Evolutionary conservation across 805 yeast genomes (phyloP).

Genomic region (Lipomyces sp.): DNA sequence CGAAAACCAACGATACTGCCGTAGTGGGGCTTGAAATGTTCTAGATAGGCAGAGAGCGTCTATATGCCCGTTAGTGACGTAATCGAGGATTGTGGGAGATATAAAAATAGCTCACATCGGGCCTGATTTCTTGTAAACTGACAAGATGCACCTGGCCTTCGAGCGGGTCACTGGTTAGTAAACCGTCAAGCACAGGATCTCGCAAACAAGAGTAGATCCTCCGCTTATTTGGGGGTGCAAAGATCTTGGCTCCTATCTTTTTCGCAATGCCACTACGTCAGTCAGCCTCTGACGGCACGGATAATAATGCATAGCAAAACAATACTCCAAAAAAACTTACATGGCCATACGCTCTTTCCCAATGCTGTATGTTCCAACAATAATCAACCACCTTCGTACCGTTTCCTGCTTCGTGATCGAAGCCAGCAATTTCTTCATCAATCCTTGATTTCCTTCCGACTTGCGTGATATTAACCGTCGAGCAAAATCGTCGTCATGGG

Average conservation of each 20-base stretch:
- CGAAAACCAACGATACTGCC: conserved; percentile 59
- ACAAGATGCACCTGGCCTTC: conserved; percentile 71
- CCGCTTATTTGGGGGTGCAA: conserved; percentile 55
- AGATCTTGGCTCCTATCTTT: conserved; percentile 44
- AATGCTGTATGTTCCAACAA: conserved; percentile 87
- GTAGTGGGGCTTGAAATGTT: conserved; percentile 54
- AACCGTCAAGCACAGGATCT: conserved; percentile 48
- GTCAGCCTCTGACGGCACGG: background rate
- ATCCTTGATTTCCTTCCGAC: background rate
- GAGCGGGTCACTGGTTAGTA: conserved; percentile 54
- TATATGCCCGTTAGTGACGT: background rate
- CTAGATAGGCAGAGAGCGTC: conserved; percentile 55
- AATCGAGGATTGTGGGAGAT: background rate
- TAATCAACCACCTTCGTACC: conserved; percentile 53
- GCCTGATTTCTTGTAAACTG: conserved; percentile 61
- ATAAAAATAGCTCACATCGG: conserved; percentile 31
- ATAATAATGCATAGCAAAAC: background rate
- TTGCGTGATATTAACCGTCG: background rate
- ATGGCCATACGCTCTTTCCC: conserved; percentile 90
- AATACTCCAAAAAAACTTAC: conserved; percentile 38
- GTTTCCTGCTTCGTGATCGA: conserved; percentile 15
- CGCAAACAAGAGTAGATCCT: conserved; percentile 54
- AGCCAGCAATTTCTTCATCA: conserved; percentile 10
- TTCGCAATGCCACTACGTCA: conserved; percentile 44
- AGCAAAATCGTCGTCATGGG: conserved; percentile 32